Percentiles rank a stretch among this genome's conserved stretches.
phyloP scores from a whole-genome alignment of 768 basidiomycete genomes.

The Mycena belliarum region DNA sequence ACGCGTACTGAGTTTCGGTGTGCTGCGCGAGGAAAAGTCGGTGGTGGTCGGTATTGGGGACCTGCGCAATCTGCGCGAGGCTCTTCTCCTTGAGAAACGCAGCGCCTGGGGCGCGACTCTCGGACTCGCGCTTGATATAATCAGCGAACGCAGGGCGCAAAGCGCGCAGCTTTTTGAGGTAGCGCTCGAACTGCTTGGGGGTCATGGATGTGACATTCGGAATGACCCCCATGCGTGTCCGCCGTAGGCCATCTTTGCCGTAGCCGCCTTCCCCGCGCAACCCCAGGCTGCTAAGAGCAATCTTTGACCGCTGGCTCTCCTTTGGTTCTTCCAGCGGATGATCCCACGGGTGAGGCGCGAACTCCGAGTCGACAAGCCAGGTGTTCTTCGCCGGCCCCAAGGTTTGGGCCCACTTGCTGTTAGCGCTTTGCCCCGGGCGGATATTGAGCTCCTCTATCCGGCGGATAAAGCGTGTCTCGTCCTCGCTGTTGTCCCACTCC shows the following conservation, averaged over 20 bases:
- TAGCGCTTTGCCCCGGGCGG: constrained; percentile 27
- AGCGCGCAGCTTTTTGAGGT: constrained; percentile 58
- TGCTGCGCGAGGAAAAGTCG: constrained; percentile 39
- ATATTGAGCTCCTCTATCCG: constrained; percentile 65
- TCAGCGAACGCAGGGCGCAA: constrained; percentile 57
- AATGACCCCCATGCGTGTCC: constrained; percentile 25
- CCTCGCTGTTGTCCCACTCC: constrained; percentile 72
- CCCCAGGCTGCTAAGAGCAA: constrained; percentile 19
- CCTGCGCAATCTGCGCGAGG: constrained; percentile 29
- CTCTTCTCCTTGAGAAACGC: constrained; percentile 18
- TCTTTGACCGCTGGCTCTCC: constrained; percentile 5
- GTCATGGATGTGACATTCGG: constrained; percentile 66
- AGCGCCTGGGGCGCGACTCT: background rate
- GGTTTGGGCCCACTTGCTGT: constrained; percentile 38
- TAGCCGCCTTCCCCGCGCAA: constrained; percentile 30
- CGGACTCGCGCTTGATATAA: constrained; percentile 36
- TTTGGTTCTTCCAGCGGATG: background rate
- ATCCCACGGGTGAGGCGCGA: constrained; percentile 25
- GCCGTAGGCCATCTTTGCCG: constrained; percentile 21
- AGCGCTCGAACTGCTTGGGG: constrained; percentile 54
- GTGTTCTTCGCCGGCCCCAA: constrained; percentile 36
- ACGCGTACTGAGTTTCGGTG: constrained; percentile 20
- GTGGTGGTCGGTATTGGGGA: constrained; percentile 25
- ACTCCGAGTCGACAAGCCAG: constrained; percentile 51
- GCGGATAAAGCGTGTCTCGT: constrained; percentile 65